Conservation (phyloP, 169 alveolate species). For the Cryptosporidium sp. region DNA sequence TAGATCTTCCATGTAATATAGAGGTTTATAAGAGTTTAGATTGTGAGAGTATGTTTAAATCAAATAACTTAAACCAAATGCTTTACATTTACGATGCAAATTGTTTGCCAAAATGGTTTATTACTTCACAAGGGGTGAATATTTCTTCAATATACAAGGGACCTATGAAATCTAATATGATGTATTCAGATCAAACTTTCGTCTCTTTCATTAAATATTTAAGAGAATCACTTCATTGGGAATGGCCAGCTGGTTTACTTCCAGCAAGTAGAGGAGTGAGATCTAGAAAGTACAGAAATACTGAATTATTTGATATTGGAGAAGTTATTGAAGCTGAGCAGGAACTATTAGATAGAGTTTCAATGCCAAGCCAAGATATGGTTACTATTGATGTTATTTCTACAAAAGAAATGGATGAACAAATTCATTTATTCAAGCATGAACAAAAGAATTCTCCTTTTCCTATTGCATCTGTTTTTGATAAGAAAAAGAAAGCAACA, state of each 20-base stretch:
- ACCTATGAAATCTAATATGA: conserved; percentile 42
- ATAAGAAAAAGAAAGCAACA: conserved; percentile 40
- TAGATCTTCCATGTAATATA: conserved; percentile 86
- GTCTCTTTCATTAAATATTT: conserved; percentile 62
- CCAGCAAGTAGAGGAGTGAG: conserved; percentile 87
- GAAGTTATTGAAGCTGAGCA: conserved; percentile 88
- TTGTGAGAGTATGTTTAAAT: conserved; percentile 85
- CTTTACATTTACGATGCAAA: conserved; percentile 78
- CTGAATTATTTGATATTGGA: conserved; percentile 82
- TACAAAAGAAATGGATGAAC: conserved; percentile 49
- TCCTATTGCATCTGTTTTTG: conserved; percentile 39
- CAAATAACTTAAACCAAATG: conserved; percentile 80
- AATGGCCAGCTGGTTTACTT: conserved; percentile 88
- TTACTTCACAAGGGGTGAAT: background rate
- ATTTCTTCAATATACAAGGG: conserved; percentile 15
- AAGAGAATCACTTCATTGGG: conserved; percentile 84
- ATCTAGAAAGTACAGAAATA: conserved; percentile 84
- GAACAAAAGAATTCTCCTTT: conserved; percentile 61
- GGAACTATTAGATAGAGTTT: conserved; percentile 66
- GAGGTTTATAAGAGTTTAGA: conserved; percentile 89
- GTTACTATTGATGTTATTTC: conserved; percentile 47
- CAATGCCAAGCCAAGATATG: conserved; percentile 74
- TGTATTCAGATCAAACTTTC: conserved; percentile 43
- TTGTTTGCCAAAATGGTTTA: conserved; percentile 44
- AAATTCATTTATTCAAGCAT: conserved; percentile 49